These are phyloP conservation scores for Primulina huaijiensis DNA, from an alignment of 257 asterid species.

Conservation along the genomic window DNA sequence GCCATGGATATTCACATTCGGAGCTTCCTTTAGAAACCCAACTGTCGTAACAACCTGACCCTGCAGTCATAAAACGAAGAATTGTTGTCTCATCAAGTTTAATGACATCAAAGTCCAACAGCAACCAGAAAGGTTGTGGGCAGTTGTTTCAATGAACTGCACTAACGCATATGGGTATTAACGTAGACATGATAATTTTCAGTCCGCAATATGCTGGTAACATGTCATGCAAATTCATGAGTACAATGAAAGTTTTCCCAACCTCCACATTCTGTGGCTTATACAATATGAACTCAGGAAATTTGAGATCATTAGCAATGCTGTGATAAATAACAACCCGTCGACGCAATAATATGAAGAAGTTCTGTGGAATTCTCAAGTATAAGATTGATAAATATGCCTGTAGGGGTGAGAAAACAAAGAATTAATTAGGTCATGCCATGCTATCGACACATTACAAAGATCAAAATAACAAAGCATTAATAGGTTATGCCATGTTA, in stretches of 20 bases:
- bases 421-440: conserved; percentile 21
- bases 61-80: conserved; percentile 43
- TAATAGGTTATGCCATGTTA: neutral
- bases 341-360: conserved; percentile 67
- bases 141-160: conserved; percentile 10
- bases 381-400: conserved; percentile 82
- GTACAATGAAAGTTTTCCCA: conserved; percentile 25
- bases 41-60: conserved; percentile 65
- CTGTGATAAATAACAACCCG: conserved; percentile 59
- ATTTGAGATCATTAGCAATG: conserved; percentile 74
- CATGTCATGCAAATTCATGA: conserved; percentile 7
- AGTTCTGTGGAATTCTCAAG: conserved; percentile 53
- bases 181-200: neutral
- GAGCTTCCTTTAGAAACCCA: conserved; percentile 95
- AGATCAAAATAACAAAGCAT: neutral
- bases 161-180: conserved; percentile 14
- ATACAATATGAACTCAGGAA: conserved; percentile 70
- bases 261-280: conserved; percentile 66
- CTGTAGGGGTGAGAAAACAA: conserved; percentile 43
- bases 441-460: conserved; percentile 4
- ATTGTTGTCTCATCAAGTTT: conserved; percentile 15
- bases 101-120: conserved; percentile 21
- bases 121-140: conserved; percentile 10
- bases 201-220: neutral
- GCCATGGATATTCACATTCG: conserved; percentile 75